Percentiles rank a stretch among this genome's conserved stretches.
Evolutionary conservation across 2,329 filamentous ascomycete species (phyloP).

Genomic region (Aureobasidium leucospermi): DNA sequence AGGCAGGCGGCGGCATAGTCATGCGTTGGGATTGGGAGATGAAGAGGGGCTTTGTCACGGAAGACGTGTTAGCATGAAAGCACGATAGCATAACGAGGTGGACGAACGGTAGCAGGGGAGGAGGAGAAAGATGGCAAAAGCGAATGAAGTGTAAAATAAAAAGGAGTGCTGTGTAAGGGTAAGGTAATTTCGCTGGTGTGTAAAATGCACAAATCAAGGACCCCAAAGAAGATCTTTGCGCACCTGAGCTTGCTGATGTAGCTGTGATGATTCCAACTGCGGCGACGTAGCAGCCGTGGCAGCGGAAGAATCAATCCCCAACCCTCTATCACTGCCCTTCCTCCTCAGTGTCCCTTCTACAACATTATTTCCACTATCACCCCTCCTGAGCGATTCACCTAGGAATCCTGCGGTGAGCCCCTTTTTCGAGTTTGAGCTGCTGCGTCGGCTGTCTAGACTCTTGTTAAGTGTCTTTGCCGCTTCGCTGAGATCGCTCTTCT

Average conservation of each 20-base stretch:
- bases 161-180: not conserved
- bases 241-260: slow-evolving; percentile 32
- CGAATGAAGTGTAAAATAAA: not conserved
- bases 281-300: slow-evolving; percentile 53
- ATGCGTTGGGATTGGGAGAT: not conserved
- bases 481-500: slow-evolving; percentile 30
- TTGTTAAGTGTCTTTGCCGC: slow-evolving; percentile 56
- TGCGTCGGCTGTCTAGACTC: slow-evolving; percentile 84
- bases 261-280: slow-evolving; percentile 49
- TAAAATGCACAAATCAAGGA: slow-evolving; percentile 24
- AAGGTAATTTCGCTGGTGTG: not conserved
- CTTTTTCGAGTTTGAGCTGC: slow-evolving; percentile 78
- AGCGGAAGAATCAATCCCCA: slow-evolving; percentile 5
- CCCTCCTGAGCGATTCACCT: slow-evolving; percentile 1
- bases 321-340: not conserved
- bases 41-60: not conserved
- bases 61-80: not conserved
- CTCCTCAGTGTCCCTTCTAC: not conserved
- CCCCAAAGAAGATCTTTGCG: slow-evolving; percentile 38
- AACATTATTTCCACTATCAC: not conserved
- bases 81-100: not conserved
- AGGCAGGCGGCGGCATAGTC: not conserved
- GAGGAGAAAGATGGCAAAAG: not conserved
- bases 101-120: not conserved
- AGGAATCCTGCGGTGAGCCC: slow-evolving; percentile 41